These are phyloP conservation scores for Kodamaea fungicola DNA, from an alignment of 1,139 yeast species.

Conservation along the genomic window DNA sequence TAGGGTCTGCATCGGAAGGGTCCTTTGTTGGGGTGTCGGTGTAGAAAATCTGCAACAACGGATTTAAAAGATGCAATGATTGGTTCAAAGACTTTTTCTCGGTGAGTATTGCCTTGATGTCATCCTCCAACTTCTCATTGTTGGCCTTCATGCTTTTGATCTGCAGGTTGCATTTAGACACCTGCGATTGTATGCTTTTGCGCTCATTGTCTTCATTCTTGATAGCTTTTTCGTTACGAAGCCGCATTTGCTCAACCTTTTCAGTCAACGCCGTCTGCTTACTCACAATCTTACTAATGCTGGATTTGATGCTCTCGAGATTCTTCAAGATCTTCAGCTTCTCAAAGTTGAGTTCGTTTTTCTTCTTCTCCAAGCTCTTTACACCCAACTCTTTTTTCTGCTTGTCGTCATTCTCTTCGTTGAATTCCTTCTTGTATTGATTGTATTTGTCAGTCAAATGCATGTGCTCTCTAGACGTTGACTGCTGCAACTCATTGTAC, in stretches of 20 bases:
- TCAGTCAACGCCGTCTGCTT: conserved; percentile 23
- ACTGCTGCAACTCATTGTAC: conserved; percentile 18
- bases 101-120: conserved; percentile 17
- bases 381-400: conserved; percentile 31
- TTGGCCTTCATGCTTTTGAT: conserved; percentile 15
- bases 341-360: conserved; percentile 27
- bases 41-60: conserved; percentile 25
- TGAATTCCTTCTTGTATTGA: conserved; percentile 24
- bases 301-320: conserved; percentile 20
- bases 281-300: conserved; percentile 15
- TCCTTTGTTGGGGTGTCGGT: conserved; percentile 1
- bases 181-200: conserved; percentile 15
- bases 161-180: conserved; percentile 10
- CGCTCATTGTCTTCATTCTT: conserved; percentile 22
- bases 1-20: neutral
- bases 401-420: conserved; percentile 30
- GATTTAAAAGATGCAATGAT: conserved; percentile 20
- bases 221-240: conserved; percentile 21
- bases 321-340: conserved; percentile 33
- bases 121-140: conserved; percentile 16
- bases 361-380: conserved; percentile 30
- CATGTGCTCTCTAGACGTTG: conserved; percentile 20
- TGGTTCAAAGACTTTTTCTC: conserved; percentile 26
- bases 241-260: conserved; percentile 23
- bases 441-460: conserved; percentile 20